These are phyloP conservation scores for Aspergillus sclerotialis DNA, from an alignment of 2,329 filamentous ascomycete species.

Conservation along the genomic window DNA sequence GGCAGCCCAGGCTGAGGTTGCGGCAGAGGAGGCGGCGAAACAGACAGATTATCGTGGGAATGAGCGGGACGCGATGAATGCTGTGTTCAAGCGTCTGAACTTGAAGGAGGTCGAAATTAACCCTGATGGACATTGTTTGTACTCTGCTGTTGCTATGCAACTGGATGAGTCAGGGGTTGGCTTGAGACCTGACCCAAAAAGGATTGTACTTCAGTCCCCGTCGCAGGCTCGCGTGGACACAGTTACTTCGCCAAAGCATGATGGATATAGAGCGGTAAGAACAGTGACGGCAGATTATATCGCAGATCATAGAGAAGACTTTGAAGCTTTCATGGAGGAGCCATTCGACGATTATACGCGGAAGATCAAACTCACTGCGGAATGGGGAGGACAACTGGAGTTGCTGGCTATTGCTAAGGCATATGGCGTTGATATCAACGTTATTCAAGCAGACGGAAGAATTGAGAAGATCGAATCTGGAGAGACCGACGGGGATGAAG, in stretches of 20 bases:
- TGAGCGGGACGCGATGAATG: constrained; percentile 65
- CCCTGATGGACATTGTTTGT: constrained; percentile 92
- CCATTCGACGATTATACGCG: constrained; percentile 63
- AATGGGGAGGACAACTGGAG: constrained; percentile 95
- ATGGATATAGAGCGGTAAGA: constrained; percentile 61
- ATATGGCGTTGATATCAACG: constrained; percentile 73
- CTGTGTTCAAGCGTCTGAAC: constrained; percentile 55
- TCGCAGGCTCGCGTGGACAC: constrained; percentile 25
- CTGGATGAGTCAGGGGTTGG: constrained; percentile 46
- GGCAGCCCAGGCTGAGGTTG: constrained; percentile 60
- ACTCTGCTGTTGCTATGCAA: constrained; percentile 85
- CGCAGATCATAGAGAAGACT: constrained; percentile 65
- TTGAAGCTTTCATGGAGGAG: constrained; percentile 80
- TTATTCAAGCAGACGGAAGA: constrained; percentile 74
- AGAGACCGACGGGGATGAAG: constrained; percentile 32
- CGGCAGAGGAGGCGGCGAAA: constrained; percentile 65
- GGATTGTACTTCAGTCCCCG: constrained; percentile 23
- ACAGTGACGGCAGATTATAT: constrained; percentile 73
- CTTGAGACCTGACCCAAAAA: constrained; percentile 29
- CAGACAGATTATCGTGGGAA: constrained; percentile 66
- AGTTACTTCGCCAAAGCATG: constrained; percentile 29
- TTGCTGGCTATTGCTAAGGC: constrained; percentile 73
- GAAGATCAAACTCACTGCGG: constrained; percentile 78
- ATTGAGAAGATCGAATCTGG: constrained; percentile 65
- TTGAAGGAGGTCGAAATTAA: constrained; percentile 72